Percentiles rank a stretch among this genome's conserved stretches.
Conservation (phyloP, 352 stramenopile genomes). For the Discostella stelligera region DNA sequence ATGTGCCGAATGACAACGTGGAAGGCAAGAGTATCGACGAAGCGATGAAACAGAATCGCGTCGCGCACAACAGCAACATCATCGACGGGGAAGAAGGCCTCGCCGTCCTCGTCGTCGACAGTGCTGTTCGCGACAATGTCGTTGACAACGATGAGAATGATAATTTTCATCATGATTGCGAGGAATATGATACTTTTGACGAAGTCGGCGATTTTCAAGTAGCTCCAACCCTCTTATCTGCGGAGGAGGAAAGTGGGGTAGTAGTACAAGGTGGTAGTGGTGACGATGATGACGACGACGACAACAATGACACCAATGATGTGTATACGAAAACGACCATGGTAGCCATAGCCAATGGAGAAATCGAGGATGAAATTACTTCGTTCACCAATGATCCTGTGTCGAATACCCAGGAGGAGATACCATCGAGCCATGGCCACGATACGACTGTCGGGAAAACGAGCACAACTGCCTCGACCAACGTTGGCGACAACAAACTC, state of each 20-base stretch:
- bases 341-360: not conserved
- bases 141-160: slow-evolving; percentile 7
- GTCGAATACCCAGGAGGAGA: not conserved
- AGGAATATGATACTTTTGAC: slow-evolving; percentile 10
- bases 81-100: too few relatives aligned
- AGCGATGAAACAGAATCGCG: too few relatives aligned
- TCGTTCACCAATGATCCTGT: not conserved
- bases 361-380: not conserved
- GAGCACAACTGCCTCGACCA: not conserved
- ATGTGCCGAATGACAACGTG: too few relatives aligned
- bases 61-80: too few relatives aligned
- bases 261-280: not conserved
- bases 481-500: not conserved
- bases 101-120: too few relatives aligned
- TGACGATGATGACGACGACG: not conserved
- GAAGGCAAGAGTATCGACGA: too few relatives aligned
- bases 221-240: not conserved
- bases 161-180: not conserved
- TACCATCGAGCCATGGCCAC: not conserved
- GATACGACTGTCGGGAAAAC: not conserved
- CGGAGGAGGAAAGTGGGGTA: not conserved
- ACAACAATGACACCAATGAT: too few relatives aligned
- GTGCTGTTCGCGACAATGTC: not conserved
- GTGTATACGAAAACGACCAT: not conserved
- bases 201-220: slow-evolving; percentile 18